Evolutionary conservation across 2,329 filamentous ascomycete species (phyloP).

Genomic region (Botryotinia convoluta): DNA sequence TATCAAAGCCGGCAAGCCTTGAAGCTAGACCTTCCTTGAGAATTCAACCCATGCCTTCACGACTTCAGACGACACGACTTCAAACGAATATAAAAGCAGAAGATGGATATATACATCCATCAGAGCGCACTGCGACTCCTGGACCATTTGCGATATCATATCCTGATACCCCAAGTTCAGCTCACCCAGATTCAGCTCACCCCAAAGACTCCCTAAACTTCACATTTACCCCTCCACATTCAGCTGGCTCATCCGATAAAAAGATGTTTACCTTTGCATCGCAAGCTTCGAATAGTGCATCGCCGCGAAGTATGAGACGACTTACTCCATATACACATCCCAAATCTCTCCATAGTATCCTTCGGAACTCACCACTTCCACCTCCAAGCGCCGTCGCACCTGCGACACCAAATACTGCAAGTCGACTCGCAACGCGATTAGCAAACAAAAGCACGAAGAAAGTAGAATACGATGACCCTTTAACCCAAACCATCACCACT

Average conservation of each 20-base stretch:
- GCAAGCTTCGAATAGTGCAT: constrained; percentile 31
- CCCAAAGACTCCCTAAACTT: constrained; percentile 27
- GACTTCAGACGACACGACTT: constrained; percentile 29
- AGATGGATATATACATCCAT: constrained; percentile 30
- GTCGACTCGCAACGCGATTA: constrained; percentile 53
- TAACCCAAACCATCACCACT: constrained; percentile 62
- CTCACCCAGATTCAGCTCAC: constrained; percentile 26
- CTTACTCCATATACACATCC: constrained; percentile 56
- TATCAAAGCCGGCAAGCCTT: constrained; percentile 34
- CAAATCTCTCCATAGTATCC: constrained; percentile 59
- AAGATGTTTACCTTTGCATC: constrained; percentile 34
- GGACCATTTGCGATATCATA: constrained; percentile 37
- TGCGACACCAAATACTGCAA: constrained; percentile 51
- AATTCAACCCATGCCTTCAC: constrained; percentile 38
- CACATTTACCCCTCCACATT: constrained; percentile 39
- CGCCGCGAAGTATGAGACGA: constrained; percentile 42
- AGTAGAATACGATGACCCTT: constrained; percentile 61
- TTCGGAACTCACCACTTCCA: constrained; percentile 63
- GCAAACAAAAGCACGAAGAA: constrained; percentile 48
- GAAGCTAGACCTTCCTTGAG: constrained; percentile 42
- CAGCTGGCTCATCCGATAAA: constrained; percentile 31
- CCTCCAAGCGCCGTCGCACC: constrained; percentile 50
- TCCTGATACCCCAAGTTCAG: constrained; percentile 37
- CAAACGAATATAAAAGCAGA: constrained; percentile 32
- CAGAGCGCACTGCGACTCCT: constrained; percentile 37